Conservation (phyloP, 805 yeast genomes). For the Metschnikowia santaceciliae region DNA sequence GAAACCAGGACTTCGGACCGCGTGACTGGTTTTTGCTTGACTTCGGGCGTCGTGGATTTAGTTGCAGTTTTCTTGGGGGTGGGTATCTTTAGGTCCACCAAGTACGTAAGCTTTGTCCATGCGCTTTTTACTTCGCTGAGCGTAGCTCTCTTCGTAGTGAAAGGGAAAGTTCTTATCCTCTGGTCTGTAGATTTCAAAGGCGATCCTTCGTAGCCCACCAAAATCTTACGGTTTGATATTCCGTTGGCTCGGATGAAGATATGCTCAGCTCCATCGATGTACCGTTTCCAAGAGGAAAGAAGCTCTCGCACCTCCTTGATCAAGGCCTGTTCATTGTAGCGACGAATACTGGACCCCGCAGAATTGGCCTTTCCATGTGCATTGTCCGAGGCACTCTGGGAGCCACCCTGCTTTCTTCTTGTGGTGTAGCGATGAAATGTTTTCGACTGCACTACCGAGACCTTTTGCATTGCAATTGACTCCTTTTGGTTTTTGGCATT, state of each 20-base stretch:
- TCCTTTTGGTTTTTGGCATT: slow-evolving; percentile 46
- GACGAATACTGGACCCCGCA: slow-evolving; percentile 86
- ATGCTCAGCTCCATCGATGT: slow-evolving; percentile 57
- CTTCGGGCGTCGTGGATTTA: slow-evolving; percentile 15
- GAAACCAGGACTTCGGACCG: slow-evolving; percentile 12
- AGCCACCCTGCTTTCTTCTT: slow-evolving; percentile 95
- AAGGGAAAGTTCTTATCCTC: slow-evolving; percentile 72
- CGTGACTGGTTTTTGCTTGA: slow-evolving; percentile 13
- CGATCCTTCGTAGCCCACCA: slow-evolving; percentile 65
- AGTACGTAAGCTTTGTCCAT: slow-evolving; percentile 73
- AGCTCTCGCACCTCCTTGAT: slow-evolving; percentile 72
- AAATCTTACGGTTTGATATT: slow-evolving; percentile 54
- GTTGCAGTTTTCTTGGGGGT: slow-evolving; percentile 21
- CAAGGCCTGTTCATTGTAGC: slow-evolving; percentile 85
- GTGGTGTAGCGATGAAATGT: slow-evolving; percentile 95
- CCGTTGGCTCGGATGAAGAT: slow-evolving; percentile 84
- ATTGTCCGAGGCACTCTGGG: slow-evolving; percentile 89
- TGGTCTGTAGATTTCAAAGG: slow-evolving; percentile 50
- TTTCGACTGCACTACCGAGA: slow-evolving; percentile 65
- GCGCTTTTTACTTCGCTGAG: slow-evolving; percentile 73
- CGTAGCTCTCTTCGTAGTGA: slow-evolving; percentile 87
- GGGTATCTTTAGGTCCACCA: slow-evolving; percentile 55
- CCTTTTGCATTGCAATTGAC: slow-evolving; percentile 57
- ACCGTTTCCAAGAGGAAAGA: slow-evolving; percentile 58
- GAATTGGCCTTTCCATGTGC: slow-evolving; percentile 94